These are phyloP conservation scores for Lactarius akahatsu DNA, from an alignment of 768 basidiomycete species.

Conservation along the genomic window DNA sequence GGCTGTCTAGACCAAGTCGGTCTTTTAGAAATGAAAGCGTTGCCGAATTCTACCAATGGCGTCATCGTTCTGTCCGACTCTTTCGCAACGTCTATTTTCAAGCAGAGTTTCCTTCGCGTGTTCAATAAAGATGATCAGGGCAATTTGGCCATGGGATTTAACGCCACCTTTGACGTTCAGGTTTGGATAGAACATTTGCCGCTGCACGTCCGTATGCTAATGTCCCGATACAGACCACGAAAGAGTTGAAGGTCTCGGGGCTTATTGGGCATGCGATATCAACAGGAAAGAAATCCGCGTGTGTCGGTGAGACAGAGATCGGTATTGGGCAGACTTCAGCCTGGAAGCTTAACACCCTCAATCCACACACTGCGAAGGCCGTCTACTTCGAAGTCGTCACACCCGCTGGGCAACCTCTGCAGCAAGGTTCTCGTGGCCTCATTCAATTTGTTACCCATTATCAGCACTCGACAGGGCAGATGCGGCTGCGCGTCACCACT, in stretches of 20 bases:
- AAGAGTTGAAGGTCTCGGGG: slow-evolving; percentile 97
- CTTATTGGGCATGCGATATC: slow-evolving; percentile 98
- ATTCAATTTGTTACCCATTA: slow-evolving; percentile 99
- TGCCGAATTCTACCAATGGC: slow-evolving; percentile 95
- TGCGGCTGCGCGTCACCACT: slow-evolving; percentile 94
- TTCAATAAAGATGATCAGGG: slow-evolving; percentile 94
- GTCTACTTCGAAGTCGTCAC: slow-evolving; percentile 99
- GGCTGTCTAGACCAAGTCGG: slow-evolving; percentile 99
- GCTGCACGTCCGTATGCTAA: slow-evolving; percentile 1
- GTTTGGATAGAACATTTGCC: slow-evolving; percentile 40
- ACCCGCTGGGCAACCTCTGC: slow-evolving; percentile 89
- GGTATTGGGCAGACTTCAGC: slow-evolving; percentile 98
- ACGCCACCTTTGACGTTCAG: slow-evolving; percentile 98
- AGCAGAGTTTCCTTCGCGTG: slow-evolving; percentile 92
- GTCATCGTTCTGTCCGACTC: slow-evolving; percentile 95
- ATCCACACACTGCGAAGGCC: slow-evolving; percentile 80
- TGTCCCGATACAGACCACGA: slow-evolving; percentile 70
- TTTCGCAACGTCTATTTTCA: slow-evolving; percentile 97
- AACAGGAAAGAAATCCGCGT: slow-evolving; percentile 92
- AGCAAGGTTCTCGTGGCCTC: slow-evolving; percentile 86
- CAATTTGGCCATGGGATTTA: slow-evolving; percentile 95
- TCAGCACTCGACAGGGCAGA: slow-evolving; percentile 95
- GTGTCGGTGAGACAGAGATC: slow-evolving; percentile 98
- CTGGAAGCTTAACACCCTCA: slow-evolving; percentile 94
- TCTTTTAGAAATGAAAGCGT: slow-evolving; percentile 93